Evolutionary conservation across 2,329 filamentous ascomycete species (phyloP).

Genomic region (Trichoderma semiorbis): DNA sequence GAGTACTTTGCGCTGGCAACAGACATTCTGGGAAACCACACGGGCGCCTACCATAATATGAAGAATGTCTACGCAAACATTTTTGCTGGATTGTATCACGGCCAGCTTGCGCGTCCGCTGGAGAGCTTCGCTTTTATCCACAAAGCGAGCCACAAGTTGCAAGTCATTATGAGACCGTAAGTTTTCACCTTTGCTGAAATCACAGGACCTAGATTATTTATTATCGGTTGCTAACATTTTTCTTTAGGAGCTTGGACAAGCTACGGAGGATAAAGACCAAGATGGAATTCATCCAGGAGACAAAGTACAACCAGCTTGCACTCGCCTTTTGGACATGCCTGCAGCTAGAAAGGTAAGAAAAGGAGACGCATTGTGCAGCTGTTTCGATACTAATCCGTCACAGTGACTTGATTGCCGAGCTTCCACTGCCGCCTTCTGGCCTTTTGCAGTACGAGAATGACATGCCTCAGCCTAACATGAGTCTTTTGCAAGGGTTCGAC

Average conservation of each 20-base stretch:
- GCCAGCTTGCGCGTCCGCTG: slow-evolving; percentile 79
- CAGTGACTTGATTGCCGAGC: slow-evolving; percentile 87
- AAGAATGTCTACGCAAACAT: slow-evolving; percentile 82
- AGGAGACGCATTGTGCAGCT: not conserved
- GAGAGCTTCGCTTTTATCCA: slow-evolving; percentile 71
- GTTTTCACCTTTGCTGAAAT: slow-evolving; percentile 29
- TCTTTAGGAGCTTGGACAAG: slow-evolving; percentile 47
- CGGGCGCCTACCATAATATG: slow-evolving; percentile 74
- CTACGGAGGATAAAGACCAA: slow-evolving; percentile 41
- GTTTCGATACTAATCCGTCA: slow-evolving; percentile 15
- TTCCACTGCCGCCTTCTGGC: slow-evolving; percentile 60
- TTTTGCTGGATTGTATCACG: slow-evolving; percentile 82
- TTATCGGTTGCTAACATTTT: not conserved
- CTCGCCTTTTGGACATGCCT: slow-evolving; percentile 91
- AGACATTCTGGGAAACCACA: slow-evolving; percentile 79
- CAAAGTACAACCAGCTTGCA: slow-evolving; percentile 58
- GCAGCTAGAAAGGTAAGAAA: slow-evolving; percentile 74
- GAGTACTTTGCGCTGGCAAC: slow-evolving; percentile 86
- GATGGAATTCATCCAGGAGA: slow-evolving; percentile 39
- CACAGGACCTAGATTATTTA: not conserved
- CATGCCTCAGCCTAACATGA: slow-evolving; percentile 64
- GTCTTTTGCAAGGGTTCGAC: slow-evolving; percentile 41
- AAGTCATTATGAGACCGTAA: slow-evolving; percentile 73
- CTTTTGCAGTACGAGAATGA: slow-evolving; percentile 60
- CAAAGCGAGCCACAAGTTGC: slow-evolving; percentile 54